Evolutionary conservation across 106 monocot species (phyloP), one percentile per base, ranked within the genome.

Genomic region (Vanilla planifolia): DNA sequence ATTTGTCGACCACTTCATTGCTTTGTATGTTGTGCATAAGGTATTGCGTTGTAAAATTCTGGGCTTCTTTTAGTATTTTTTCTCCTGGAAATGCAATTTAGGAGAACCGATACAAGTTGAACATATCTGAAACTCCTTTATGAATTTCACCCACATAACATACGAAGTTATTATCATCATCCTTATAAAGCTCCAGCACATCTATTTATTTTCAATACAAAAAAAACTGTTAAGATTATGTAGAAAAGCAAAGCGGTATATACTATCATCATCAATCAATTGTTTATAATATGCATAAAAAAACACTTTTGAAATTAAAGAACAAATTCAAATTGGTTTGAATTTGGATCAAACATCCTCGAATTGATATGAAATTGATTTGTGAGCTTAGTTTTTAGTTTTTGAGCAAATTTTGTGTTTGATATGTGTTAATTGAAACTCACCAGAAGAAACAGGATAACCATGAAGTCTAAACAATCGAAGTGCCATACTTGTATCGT

Each of bases 401-500:
- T 0, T 40, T 8, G 0, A 14, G 40, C 0, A 0, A 40, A 9
- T 40, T 40, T 40, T 40, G 40, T 9, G 14, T 40, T 8, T 0
- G 39, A 40, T 40, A 13, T 0, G 40, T 40, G 40, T 40, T 14
- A 40, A 40, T 40, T 40, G 14, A 40, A 40, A 2, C 44, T 50
- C 23, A 75, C 68, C 68, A 46, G 75, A 28, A 17, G 75, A 62
- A 11, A 68, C 40, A n/a, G 44, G 34, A 44, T 69, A 75, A 14
- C 75, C 75, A 39, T 75, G 68, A 25, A 55, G 9, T 45, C 68
- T 37, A 55, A 63, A 2, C 19, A 75, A 43, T 28, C 75, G 39
- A 24, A 75, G 67, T 2, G 62, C 69, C 74, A 74, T 74, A 41
- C 74, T 67, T 17, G 74, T 74, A 33, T 67, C 67, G 55, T 74